Evolutionary conservation across 208 protist species (phyloP), one percentile per base, ranked within the genome.

Genomic region (Plasmodiophora brassicae): DNA sequence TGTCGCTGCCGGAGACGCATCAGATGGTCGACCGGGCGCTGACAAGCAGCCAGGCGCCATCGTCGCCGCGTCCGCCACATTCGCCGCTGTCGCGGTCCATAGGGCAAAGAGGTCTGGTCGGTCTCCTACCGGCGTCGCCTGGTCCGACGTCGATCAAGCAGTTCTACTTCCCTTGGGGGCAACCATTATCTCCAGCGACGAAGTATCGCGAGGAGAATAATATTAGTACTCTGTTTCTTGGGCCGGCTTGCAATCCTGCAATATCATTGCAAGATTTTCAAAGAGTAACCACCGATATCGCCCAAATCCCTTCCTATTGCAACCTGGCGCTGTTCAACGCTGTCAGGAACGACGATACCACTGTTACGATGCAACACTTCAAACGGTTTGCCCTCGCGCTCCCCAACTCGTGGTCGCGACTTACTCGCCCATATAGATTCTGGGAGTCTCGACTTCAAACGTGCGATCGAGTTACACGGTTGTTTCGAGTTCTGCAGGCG

Each of bases 361-460:
- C 20, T 25, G 50, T 57, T 25, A 28, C 50, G 20, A 25, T 57
- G 50, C 50, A 57, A 57, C 20, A 14, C 25, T 57, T 57, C 50
- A 57, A 25, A 57, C 14, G 50, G 50, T 57, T 14, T 25, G 14
- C 50, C 20, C 50, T 57, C 25, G 14, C 50, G 25, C 25, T 57
- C 50, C 25, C 25, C 25, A 57, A 14, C 25, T 57, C 25, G 14
- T 14, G 14, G 14, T 57, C 25, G 50, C 50, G 14, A 25, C 14
- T 25, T 14, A 28, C 50, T 57, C 50, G 20, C 50, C 65, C n/a
- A 38, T 78, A 44, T 38, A 78, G 65, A 5, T 78, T 78, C n/a
- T 78, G 65, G 65, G 65, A 78, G 65, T n/a, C n/a, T 36, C 65
- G 41, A 44, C n/a, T 78, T 5, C 65, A 78, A 38, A 78, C 65